A percentile compares a stretch with the other conserved stretches of the same genome.
Conservation (phyloP, 139 green algal genomes). For the Picochlorum sp. region DNA sequence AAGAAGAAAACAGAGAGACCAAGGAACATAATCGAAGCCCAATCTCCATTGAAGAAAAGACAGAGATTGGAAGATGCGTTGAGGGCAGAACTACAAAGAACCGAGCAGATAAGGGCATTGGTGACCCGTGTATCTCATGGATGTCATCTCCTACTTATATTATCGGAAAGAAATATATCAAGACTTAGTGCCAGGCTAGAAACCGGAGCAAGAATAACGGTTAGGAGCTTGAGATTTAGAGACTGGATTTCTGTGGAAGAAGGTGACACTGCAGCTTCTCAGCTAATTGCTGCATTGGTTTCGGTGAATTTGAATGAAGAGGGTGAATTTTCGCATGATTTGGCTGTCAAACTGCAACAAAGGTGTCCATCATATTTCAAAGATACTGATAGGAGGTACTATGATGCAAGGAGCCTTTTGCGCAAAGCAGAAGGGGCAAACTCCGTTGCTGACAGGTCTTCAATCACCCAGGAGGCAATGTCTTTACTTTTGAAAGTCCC, state of each 20-base stretch:
- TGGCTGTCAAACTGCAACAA: constrained; percentile 43
- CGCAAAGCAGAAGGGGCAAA: constrained; percentile 34
- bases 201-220: background rate
- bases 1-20: background rate
- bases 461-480: constrained; percentile 40
- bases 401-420: constrained; percentile 44
- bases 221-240: constrained; percentile 25
- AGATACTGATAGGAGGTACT: constrained; percentile 64
- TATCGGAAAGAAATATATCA: constrained; percentile 25
- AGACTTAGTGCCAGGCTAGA: constrained; percentile 44
- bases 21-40: background rate
- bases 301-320: constrained; percentile 37
- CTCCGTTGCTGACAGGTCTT: constrained; percentile 32
- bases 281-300: constrained; percentile 60
- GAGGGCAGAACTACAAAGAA: constrained; percentile 49
- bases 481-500: constrained; percentile 42
- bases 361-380: constrained; percentile 65
- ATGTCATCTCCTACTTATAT: constrained; percentile 38
- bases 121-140: constrained; percentile 42
- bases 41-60: constrained; percentile 38
- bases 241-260: constrained; percentile 44
- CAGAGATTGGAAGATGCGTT: constrained; percentile 54
- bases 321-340: constrained; percentile 29
- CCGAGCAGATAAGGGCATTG: constrained; percentile 31
- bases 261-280: constrained; percentile 38